A percentile compares a stretch with the other conserved stretches of the same genome.
phyloP scores from a whole-genome alignment of 345 rosid species.

The Brassica cretica region DNA sequence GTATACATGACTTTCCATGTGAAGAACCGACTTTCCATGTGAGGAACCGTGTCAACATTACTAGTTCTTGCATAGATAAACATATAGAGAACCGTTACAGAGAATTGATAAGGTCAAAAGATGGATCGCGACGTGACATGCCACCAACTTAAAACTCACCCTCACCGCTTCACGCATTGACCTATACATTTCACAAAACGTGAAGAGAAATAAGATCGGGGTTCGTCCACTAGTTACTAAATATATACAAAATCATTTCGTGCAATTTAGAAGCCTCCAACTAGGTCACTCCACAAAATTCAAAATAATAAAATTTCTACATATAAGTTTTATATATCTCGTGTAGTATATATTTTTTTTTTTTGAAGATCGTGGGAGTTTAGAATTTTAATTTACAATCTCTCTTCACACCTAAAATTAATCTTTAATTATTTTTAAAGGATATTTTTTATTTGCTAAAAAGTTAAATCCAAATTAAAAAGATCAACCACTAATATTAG shows the following conservation, averaged over 20 bases:
- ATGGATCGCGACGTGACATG: constrained; percentile 21
- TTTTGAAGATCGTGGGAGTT: neutral
- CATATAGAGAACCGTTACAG: neutral
- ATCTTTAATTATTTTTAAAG: neutral
- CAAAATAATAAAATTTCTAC: neutral
- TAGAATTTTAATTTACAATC: neutral
- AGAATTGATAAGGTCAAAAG: constrained; percentile 26
- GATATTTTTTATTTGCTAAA: neutral
- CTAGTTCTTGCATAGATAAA: neutral
- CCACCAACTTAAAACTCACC: constrained; percentile 32
- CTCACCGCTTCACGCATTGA: constrained; percentile 18
- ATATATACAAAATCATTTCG: neutral
- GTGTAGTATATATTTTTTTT: neutral
- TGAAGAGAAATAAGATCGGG: neutral
- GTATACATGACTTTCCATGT: neutral
- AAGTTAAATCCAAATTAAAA: neutral
- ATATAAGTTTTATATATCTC: neutral
- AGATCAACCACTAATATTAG: neutral
- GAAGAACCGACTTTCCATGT: constrained; percentile 1
- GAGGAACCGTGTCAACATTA: neutral
- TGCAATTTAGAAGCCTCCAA: neutral
- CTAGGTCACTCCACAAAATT: neutral
- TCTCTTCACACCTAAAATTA: neutral
- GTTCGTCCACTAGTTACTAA: neutral
- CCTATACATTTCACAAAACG: neutral